phyloP scores from a whole-genome alignment of 345 rosid genomes.

The Leavenworthia alabamica region DNA sequence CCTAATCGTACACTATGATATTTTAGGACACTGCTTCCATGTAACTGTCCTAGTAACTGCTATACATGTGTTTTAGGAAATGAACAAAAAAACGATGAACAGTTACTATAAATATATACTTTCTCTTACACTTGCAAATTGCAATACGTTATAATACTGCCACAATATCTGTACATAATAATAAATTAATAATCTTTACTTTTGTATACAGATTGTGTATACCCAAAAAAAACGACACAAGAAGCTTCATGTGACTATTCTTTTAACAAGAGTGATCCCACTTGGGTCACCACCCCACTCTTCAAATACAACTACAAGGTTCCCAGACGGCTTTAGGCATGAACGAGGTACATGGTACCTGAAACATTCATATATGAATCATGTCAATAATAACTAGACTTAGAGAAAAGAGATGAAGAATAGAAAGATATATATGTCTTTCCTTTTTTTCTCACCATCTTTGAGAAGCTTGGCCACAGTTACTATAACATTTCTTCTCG shows the following conservation, averaged over 20 bases:
- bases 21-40: neutral
- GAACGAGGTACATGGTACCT: slow-evolving; percentile 95
- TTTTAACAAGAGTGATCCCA: slow-evolving; percentile 65
- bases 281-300: slow-evolving; percentile 93
- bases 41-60: neutral
- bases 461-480: slow-evolving; percentile 91
- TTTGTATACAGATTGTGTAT: too few species aligned
- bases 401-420: neutral
- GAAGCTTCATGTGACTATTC: too few species aligned
- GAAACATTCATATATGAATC: too few species aligned
- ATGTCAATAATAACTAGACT: neutral
- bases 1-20: neutral
- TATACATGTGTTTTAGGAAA: neutral
- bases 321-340: slow-evolving; percentile 74
- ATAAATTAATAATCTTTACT: too few species aligned
- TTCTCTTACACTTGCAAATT: too few species aligned
- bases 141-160: too few species aligned
- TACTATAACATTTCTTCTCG: slow-evolving; percentile 32
- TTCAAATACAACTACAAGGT: slow-evolving; percentile 74
- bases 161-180: too few species aligned
- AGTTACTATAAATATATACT: too few species aligned
- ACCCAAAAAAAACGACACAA: too few species aligned
- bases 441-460: slow-evolving; percentile 50
- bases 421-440: too few species aligned
- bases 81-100: too few species aligned